Base-by-base conservation (phyloP, 768 basidiomycete species). In the Lactifluus piperatus region DNA sequence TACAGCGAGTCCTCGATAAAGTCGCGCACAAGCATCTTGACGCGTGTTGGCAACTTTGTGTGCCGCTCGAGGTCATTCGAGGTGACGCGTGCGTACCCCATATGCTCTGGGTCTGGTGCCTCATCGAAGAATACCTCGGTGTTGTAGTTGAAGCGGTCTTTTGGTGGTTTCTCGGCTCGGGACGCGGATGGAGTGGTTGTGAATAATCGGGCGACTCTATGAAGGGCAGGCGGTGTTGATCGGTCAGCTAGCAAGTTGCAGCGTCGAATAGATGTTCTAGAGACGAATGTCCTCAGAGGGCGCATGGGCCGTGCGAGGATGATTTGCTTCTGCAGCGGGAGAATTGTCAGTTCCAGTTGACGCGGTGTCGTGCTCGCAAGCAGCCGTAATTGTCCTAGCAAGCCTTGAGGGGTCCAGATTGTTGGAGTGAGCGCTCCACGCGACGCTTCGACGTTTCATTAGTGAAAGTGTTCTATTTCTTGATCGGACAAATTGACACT, bases 1-100 rank as follows among this genome's bases (percentile, higher is more conserved):
- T 99, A 99, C 37, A 99, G 73, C 9, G 90, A 86, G 70, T 99
- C 97, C 68, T 98, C 93, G 61, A 99, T 93, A 70, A 88, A 99
- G 74, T 99, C 95, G 64, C 97, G 84, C 47, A 86, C 85, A 36
- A 98, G 84, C 91, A 97, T 94, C 72, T 89, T 91, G 56, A 94
- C 93, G 54, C 82, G 77, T 46, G 74, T 81, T 3, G 94, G 94
- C 8, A 91, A 92, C 37, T 72, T 70, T 9, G 70, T 73, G 52
- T 73, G 71, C n/a, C n/a, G n/a, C n/a, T n/a, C n/a, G n/a, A n/a
- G n/a, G n/a, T n/a, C n/a, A n/a, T n/a, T n/a, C n/a, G 92, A 87
- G 9, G 84, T 84, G 61, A 94, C 83, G 29, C 79, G 75, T 65
- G 71, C 79, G 76, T 72, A 82, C 64, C 64, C 71, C 59, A 75